Base-by-base conservation (phyloP, 139 green algal genomes). In the Haematococcus sp. region DNA sequence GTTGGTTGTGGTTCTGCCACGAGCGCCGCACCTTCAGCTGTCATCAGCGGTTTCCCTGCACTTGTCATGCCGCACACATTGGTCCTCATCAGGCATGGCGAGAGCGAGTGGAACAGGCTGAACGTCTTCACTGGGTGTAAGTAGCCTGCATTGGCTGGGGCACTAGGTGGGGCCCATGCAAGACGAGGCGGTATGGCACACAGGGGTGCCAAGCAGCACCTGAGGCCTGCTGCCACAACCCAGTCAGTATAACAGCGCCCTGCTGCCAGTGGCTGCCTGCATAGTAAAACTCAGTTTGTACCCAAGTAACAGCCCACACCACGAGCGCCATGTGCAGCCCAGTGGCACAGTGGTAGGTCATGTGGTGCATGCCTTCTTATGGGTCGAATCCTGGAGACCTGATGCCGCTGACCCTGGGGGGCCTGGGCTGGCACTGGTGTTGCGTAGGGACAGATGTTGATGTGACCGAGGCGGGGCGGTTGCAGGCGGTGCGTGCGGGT, bases 391-490 rank as follows among this genome's bases (percentile, higher is more conserved):
- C n/a, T n/a, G n/a, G n/a, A n/a, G n/a, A n/a, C n/a, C n/a, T n/a
- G n/a, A n/a, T n/a, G n/a, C n/a, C n/a, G n/a, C n/a, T n/a, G n/a
- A n/a, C n/a, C n/a, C n/a, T n/a, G n/a, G n/a, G n/a, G n/a, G n/a
- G n/a, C n/a, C n/a, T n/a, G n/a, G n/a, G n/a, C n/a, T n/a, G n/a
- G n/a, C n/a, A n/a, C n/a, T n/a, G n/a, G n/a, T n/a, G n/a, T n/a
- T n/a, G n/a, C n/a, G n/a, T n/a, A 60, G 35, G 70, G 76, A 77
- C 69, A 30, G 69, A 82, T 34, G 70, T 77, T 30, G 70, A 75
- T 44, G 32, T 78, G 3, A 77, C 44, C 3, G 55, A 35, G 2
- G 63, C 69, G 43, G 76, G 76, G 30, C 2, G 19, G 16, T 54
- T 65, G 5, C 76, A 78, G 55, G 76, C 76, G 1, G 13, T 23